Evolutionary conservation across 345 rosid species (phyloP), one percentile per base, ranked within the genome.

Genomic region (Kandelia obovata): DNA sequence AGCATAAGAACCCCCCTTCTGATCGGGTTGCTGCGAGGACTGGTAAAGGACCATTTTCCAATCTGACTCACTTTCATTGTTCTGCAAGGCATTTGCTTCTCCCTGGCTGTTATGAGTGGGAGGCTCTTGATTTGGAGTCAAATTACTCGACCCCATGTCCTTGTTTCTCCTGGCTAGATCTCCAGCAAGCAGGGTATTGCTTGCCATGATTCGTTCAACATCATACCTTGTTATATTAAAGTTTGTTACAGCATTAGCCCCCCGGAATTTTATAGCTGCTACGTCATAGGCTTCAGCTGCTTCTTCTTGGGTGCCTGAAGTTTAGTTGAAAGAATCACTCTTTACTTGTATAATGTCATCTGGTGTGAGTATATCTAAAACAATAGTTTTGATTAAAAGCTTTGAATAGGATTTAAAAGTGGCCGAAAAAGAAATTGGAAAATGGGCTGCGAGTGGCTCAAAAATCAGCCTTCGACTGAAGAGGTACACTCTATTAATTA

Each of bases 201-300:
- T 92, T n/a, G 90, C 86, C 88, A 85, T 89, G 77, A 94, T 94
- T 70, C 90, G 73, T 34, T 91, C 95, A 30, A 91, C 98, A 35
- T 91, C 83, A 15, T 94, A 91, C 77, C 92, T 75, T 2, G 92
- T 74, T 64, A 91, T 84, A 75, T 91, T 92, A 26, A 94, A 94
- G 83, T 94, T 94, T 0, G 98, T 94, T 28, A 91, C 98, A 15
- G 97, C 98, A 67, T 85, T 91, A 27, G 77, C 84, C 13, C 98
- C 98, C 0, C 98, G 87, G 71, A 94, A 94, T 68, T 94, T 94
- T 51, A 94, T 94, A 2, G 95, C 97, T 1, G 98, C 98, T 21
- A 91, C 71, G 61, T 94, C 98, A 19, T 94, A 94, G 1, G 98
- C 98, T 81, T 94, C 97, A 0, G 96, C 98, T n/a, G 98, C 98